These are phyloP conservation scores for Leccinum variicolor DNA, from an alignment of 768 basidiomycete genomes.

Conservation along the genomic window DNA sequence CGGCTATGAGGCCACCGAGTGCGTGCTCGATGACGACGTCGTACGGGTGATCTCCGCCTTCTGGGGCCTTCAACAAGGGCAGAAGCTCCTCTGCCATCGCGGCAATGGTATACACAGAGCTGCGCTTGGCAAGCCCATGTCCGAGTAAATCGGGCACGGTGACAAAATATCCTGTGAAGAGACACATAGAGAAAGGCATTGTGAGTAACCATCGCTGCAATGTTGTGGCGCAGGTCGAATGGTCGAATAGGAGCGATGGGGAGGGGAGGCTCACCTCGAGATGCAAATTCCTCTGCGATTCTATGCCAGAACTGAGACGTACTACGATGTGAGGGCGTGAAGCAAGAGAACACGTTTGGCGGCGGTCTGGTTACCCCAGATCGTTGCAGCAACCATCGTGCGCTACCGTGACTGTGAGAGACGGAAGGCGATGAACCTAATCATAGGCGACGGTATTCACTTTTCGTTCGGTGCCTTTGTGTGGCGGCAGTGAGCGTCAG, in stretches of 20 bases:
- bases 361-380: conserved; percentile 20
- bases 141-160: conserved; percentile 23
- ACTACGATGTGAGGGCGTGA: conserved; percentile 14
- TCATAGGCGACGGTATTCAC: no score
- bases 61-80: conserved; percentile 1
- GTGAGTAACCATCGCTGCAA: not conserved
- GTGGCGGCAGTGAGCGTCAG: no score
- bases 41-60: not conserved
- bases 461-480: no score
- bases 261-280: conserved; percentile 10
- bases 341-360: conserved; percentile 18
- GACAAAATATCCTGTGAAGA: conserved; percentile 20
- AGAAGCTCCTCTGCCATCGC: conserved; percentile 14
- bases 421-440: not conserved
- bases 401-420: not conserved
- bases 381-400: conserved; percentile 1
- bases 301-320: conserved; percentile 13
- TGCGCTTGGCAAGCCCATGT: conserved; percentile 13
- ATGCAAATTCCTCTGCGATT: conserved; percentile 12
- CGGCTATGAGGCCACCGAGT: conserved; percentile 16
- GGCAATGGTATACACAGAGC: conserved; percentile 12
- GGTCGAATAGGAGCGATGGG: not conserved
- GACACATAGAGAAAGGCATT: accelerated
- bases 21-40: conserved; percentile 21
- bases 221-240: not conserved